These are phyloP conservation scores for Blastobotrys indianensis DNA, from an alignment of 1,139 yeast species.

Conservation along the genomic window DNA sequence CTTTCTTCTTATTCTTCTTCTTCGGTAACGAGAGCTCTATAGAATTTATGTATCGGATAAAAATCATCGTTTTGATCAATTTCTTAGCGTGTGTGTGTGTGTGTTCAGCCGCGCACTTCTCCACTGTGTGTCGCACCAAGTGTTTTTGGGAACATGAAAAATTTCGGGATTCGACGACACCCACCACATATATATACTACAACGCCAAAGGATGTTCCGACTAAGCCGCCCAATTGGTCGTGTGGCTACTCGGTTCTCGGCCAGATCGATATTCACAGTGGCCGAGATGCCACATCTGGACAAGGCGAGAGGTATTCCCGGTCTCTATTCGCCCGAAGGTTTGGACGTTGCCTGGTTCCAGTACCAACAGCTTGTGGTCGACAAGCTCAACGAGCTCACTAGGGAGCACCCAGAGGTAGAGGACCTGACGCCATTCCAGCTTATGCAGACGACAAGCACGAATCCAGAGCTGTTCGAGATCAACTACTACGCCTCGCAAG, in stretches of 20 bases:
- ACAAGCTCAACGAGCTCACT: conserved; percentile 50
- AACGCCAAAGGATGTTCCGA: too few species aligned
- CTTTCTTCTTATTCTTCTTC: neutral
- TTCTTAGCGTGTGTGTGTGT: too few species aligned
- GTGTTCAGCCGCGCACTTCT: too few species aligned
- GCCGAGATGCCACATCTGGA: conserved; percentile 30
- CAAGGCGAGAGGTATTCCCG: conserved; percentile 54
- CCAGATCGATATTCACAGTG: conserved; percentile 24
- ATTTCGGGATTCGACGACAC: neutral
- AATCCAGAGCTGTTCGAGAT: conserved; percentile 55
- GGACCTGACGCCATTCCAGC: conserved; percentile 39
- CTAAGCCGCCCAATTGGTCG: too few species aligned
- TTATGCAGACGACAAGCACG: conserved; percentile 63
- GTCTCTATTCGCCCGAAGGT: conserved; percentile 64
- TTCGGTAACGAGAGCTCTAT: neutral
- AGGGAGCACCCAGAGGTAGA: conserved; percentile 19
- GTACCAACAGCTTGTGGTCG: conserved; percentile 65
- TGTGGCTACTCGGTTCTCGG: neutral
- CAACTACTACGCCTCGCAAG: conserved; percentile 82
- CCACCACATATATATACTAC: too few species aligned
- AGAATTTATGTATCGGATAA: too few species aligned
- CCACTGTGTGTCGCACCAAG: too few species aligned
- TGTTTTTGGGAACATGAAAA: neutral
- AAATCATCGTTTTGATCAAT: too few species aligned
- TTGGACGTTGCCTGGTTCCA: conserved; percentile 75